phyloP scores from a whole-genome alignment of 140 eudicot species.

The Oenanthe javanica region DNA sequence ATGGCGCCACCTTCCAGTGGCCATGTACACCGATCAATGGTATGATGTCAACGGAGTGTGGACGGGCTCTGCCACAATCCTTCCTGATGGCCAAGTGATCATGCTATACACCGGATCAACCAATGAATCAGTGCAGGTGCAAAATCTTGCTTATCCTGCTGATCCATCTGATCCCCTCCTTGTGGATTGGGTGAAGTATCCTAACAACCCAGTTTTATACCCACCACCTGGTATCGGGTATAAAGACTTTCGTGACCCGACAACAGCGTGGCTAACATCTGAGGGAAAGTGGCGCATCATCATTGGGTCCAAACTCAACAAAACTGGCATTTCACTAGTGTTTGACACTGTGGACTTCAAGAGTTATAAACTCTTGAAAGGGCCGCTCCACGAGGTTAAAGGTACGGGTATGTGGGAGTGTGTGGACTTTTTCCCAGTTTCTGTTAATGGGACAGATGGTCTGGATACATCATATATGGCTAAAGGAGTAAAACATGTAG shows the following conservation, averaged over 20 bases:
- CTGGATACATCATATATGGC: conserved; percentile 60
- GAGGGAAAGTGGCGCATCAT: conserved; percentile 76
- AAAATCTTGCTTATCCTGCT: conserved; percentile 68
- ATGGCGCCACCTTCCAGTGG: conserved; percentile 76
- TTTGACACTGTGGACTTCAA: conserved; percentile 69
- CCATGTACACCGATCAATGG: conserved; percentile 72
- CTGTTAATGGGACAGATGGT: conserved; percentile 37
- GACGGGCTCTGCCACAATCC: conserved; percentile 89
- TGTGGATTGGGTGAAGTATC: conserved; percentile 53
- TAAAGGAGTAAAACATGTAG: conserved; percentile 52
- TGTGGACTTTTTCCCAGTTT: conserved; percentile 76
- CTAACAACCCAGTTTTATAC: conserved; percentile 58
- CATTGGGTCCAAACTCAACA: conserved; percentile 65
- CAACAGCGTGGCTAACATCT: conserved; percentile 76
- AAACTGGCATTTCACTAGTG: conserved; percentile 66
- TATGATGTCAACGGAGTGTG: conserved; percentile 77
- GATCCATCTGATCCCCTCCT: conserved; percentile 70
- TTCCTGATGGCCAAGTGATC: conserved; percentile 55
- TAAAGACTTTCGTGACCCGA: conserved; percentile 74
- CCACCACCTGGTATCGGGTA: conserved; percentile 63
- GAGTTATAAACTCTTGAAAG: conserved; percentile 33
- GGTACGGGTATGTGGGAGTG: conserved; percentile 97
- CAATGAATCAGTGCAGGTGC: conserved; percentile 70
- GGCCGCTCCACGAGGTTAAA: conserved; percentile 52
- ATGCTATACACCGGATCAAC: conserved; percentile 84